phyloP scores from a whole-genome alignment of 1,139 yeast species.

The Geotrichum histeridarum region DNA sequence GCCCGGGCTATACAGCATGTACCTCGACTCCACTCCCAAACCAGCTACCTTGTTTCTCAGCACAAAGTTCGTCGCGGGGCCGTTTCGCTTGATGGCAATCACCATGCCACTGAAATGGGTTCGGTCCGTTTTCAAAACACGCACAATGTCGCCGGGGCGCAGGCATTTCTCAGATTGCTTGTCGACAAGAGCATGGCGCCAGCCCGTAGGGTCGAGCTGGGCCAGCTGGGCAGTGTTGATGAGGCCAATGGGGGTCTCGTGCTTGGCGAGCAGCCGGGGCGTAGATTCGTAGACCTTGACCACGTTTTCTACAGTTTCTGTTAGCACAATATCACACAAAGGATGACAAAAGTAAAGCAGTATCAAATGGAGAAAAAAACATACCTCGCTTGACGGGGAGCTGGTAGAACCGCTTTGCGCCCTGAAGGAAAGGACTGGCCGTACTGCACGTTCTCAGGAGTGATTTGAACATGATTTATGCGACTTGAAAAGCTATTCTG shows the following conservation, averaged over 20 bases:
- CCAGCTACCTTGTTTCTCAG: constrained; percentile 75
- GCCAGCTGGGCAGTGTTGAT: constrained; percentile 48
- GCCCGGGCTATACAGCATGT: constrained; percentile 74
- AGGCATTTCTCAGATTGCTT: constrained; percentile 47
- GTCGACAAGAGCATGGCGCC: constrained; percentile 60
- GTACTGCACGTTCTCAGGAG: constrained; percentile 1
- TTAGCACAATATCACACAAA: neutral
- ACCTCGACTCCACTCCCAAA: constrained; percentile 74
- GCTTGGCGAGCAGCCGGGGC: constrained; percentile 28
- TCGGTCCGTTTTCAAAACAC: constrained; percentile 65
- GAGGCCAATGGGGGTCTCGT: constrained; percentile 7
- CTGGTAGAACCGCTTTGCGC: constrained; percentile 13
- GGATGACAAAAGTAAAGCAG: too few species aligned
- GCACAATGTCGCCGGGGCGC: constrained; percentile 76
- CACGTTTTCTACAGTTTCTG: constrained; percentile 25
- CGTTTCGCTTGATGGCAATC: constrained; percentile 65
- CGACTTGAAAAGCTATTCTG: too few species aligned
- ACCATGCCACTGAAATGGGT: constrained; percentile 73
- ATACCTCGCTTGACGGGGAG: constrained; percentile 14
- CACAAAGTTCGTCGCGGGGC: constrained; percentile 64
- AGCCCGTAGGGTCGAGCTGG: constrained; percentile 67
- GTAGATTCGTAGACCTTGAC: constrained; percentile 35
- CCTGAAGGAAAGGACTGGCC: constrained; percentile 7
- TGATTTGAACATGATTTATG: constrained; percentile 9
- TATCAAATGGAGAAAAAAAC: neutral